Base-by-base conservation (phyloP, 129 eudicot genomes). In the Daucus carota region DNA sequence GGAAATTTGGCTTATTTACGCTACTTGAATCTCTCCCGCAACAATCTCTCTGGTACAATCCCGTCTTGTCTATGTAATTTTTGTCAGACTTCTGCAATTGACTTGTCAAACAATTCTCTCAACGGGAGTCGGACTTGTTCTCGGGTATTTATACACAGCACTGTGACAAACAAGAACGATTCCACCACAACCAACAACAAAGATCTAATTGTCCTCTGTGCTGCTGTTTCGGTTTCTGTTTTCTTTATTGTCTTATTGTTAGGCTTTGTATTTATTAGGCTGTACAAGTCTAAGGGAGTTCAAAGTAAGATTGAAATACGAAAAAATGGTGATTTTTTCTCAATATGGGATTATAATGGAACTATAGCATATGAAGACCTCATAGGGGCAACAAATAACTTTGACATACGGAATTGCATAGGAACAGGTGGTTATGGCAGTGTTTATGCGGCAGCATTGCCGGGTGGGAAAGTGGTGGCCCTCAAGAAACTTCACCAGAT, bases 291-390 rank as follows among this genome's bases (percentile, higher is more conserved):
- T 63, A 63, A 0, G 40, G 31, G 70, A 63, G 31, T 26, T 32
- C 40, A 32, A 63, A 63, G 70, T 63, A 32, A 29, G 70, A n/a
- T 14, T 8, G 63, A 38, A 70, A 47, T 5, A 38, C 28, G 9
- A 17, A 22, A 43, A 40, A 41, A 72, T 72, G 52, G 75, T 72
- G 75, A 72, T 42, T 5, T 72, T 8, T 72, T 46, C 16, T 40
- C 75, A 26, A 43, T 72, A 72, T 72, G 75, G 75, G 43, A 72
- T 72, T 72, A 72, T 72, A 59, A 72, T 42, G 54, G 75, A 22
- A 42, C 31, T 15, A 72, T 72, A 22, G 52, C 75, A 43, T 70
- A 70, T 40, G 26, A 70, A 22, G 73, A 69, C 73, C 40, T 69
- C 22, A 38, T 69, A 69, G 5, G 0, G 14, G 70, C 70, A 63